These are phyloP conservation scores for Isabelozyma pseudorhagii DNA, from an alignment of 805 yeast genomes.

Conservation along the genomic window DNA sequence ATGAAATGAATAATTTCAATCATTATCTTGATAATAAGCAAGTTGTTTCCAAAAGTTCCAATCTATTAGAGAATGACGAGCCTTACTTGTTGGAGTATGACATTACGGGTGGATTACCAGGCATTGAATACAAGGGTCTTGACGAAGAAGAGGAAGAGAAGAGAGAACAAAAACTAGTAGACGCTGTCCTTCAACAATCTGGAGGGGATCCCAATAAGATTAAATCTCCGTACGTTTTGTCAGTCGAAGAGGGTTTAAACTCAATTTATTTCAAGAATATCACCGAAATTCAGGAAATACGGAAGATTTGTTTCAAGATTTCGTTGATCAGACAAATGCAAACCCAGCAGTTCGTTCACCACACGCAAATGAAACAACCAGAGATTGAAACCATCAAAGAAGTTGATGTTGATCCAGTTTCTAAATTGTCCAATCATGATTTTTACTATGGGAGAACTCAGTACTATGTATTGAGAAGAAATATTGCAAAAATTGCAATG, in stretches of 20 bases:
- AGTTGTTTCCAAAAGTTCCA: conserved; percentile 41
- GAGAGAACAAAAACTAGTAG: conserved; percentile 34
- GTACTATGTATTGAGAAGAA: conserved; percentile 60
- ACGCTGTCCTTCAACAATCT: conserved; percentile 25
- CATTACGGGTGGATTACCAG: conserved; percentile 75
- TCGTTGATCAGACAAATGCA: conserved; percentile 89
- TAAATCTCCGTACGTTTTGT: conserved; percentile 27
- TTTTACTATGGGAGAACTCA: conserved; percentile 57
- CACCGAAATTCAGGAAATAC: conserved; percentile 77
- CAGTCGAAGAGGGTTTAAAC: conserved; percentile 55
- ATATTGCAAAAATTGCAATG: conserved; percentile 80
- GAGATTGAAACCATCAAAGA: conserved; percentile 60
- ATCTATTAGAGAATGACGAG: conserved; percentile 52
- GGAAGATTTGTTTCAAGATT: conserved; percentile 85
- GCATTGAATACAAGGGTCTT: conserved; percentile 51
- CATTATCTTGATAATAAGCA: conserved; percentile 40
- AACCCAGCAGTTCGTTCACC: conserved; percentile 71
- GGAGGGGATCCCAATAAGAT: conserved; percentile 20
- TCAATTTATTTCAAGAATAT: conserved; percentile 63
- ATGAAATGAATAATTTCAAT: conserved; percentile 62
- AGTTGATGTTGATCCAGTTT: conserved; percentile 77
- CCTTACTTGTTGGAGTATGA: conserved; percentile 81
- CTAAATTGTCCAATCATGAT: conserved; percentile 71
- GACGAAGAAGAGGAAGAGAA: conserved; percentile 40
- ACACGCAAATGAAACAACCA: conserved; percentile 69